Evolutionary conservation across 106 monocot genomes (phyloP).

Genomic region (Platanthera zijinensis): DNA sequence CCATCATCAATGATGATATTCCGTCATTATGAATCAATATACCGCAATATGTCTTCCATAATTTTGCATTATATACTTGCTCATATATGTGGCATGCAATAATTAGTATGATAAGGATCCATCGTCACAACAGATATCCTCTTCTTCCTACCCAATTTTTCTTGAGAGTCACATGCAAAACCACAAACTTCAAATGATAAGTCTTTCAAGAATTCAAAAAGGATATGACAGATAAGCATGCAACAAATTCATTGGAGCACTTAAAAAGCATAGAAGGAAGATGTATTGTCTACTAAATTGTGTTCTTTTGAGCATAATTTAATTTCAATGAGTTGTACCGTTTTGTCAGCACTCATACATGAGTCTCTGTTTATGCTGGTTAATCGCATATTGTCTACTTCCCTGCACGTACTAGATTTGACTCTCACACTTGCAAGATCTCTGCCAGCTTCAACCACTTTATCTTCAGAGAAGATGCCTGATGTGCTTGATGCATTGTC

Average conservation of each 20-base stretch:
- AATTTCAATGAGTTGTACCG: background rate
- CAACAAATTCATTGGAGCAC: background rate
- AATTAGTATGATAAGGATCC: no score
- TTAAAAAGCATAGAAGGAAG: background rate
- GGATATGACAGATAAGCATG: background rate
- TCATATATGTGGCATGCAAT: no score
- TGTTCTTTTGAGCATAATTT: background rate
- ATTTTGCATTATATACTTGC: no score
- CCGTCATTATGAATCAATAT: no score
- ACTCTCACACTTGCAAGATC: constrained; percentile 3
- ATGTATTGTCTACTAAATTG: background rate
- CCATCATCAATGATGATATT: no score
- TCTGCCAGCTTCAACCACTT: background rate
- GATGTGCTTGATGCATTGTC: constrained; percentile 9
- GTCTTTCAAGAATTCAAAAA: background rate
- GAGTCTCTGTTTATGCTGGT: background rate
- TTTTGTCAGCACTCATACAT: background rate
- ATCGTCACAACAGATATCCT: no score
- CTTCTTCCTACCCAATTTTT: background rate
- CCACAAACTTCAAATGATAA: background rate
- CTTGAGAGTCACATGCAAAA: background rate
- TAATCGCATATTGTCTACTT: constrained; percentile 7
- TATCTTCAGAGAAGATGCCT: constrained; percentile 7
- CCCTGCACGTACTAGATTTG: constrained; percentile 9
- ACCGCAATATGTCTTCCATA: no score